Percentiles rank a stretch among this genome's conserved stretches.
These are phyloP conservation scores for Lactarius pseudohatsudake DNA, from an alignment of 768 basidiomycete species.

Conservation along the genomic window DNA sequence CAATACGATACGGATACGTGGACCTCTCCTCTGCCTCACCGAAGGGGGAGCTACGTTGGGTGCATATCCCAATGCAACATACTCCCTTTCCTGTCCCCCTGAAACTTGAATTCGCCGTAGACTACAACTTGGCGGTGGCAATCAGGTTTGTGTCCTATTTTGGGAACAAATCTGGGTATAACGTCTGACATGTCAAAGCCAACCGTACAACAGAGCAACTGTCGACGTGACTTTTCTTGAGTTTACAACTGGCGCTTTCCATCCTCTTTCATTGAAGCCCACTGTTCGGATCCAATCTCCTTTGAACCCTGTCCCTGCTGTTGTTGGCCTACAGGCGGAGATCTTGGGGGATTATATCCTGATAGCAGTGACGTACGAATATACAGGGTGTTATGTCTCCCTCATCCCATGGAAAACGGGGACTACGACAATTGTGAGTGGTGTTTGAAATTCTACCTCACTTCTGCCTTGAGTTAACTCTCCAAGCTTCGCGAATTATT, in stretches of 20 bases:
- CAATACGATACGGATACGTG: conserved; percentile 15
- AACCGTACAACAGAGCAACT: neutral
- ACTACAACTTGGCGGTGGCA: conserved; percentile 13
- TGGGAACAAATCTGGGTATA: neutral
- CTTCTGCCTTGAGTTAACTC: neutral
- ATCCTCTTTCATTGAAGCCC: conserved; percentile 16
- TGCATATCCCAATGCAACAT: neutral
- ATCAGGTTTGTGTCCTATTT: conserved; percentile 8
- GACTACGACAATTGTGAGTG: conserved; percentile 9
- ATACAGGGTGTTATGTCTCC: conserved; percentile 8
- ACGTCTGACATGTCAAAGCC: neutral
- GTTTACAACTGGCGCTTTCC: conserved; percentile 10
- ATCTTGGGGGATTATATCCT: conserved; percentile 17
- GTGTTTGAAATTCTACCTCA: neutral
- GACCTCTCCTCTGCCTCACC: conserved; percentile 11
- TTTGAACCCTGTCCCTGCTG: neutral
- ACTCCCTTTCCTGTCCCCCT: neutral
- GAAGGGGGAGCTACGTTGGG: conserved; percentile 9
- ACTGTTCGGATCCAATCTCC: conserved; percentile 11
- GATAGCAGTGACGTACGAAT: conserved; percentile 14
- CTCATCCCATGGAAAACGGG: conserved; percentile 23
- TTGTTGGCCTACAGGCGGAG: conserved; percentile 11
- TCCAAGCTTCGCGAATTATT: conserved; percentile 12
- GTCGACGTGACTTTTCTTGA: conserved; percentile 8
- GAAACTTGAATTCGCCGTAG: conserved; percentile 11